These are phyloP conservation scores for Diphasiastrum complanatum DNA, from an alignment of 83 land plant species.

Conservation along the genomic window DNA sequence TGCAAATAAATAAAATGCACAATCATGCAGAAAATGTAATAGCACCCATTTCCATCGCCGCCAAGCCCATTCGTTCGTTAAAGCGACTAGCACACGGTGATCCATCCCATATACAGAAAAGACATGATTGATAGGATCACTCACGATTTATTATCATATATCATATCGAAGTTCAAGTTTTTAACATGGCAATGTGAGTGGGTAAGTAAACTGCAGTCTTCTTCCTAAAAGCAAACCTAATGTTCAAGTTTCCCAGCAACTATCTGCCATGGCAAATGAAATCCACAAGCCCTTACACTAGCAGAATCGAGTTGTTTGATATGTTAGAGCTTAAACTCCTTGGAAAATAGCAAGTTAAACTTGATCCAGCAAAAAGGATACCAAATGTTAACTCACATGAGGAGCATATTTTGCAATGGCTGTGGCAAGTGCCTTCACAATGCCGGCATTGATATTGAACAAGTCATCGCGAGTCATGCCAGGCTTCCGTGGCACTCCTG, in stretches of 20 bases:
- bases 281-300: background rate
- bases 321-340: background rate
- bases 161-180: no score
- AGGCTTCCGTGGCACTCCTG: no score
- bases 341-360: background rate
- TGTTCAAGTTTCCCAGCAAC: background rate
- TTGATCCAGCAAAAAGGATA: no score
- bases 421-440: background rate
- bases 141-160: no score
- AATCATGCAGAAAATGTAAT: no score
- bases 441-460: slow-evolving; percentile 12
- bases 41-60: no score
- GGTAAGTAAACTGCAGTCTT: background rate
- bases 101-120: no score
- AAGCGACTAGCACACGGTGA: no score
- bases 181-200: no score
- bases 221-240: background rate
- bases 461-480: slow-evolving; percentile 15
- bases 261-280: background rate
- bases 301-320: background rate
- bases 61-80: no score
- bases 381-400: background rate
- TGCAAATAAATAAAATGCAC: no score
- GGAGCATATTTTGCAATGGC: slow-evolving; percentile 11
- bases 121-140: no score